Evolutionary conservation across 106 monocot species (phyloP).

Genomic region (Dendrobium catenatum): DNA sequence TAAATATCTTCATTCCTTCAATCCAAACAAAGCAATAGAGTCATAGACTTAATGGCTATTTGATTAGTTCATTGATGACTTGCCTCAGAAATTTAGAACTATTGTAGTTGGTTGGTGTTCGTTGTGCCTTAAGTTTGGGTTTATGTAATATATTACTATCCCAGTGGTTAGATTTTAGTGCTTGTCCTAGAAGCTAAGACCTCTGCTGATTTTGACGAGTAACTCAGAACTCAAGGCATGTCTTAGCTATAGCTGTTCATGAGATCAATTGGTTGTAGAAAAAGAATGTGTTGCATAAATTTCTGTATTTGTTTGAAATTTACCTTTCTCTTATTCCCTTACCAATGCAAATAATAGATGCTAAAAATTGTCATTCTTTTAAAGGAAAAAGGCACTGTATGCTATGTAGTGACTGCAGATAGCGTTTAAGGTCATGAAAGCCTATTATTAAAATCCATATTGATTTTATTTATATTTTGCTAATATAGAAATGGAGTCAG

Average conservation of each 20-base stretch:
- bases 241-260: background rate
- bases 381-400: background rate
- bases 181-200: too few species aligned
- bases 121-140: background rate
- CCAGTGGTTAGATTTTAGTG: background rate
- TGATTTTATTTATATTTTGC: background rate
- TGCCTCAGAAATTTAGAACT: background rate
- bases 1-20: background rate
- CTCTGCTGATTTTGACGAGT: too few species aligned
- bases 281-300: background rate
- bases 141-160: background rate
- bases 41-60: background rate
- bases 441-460: background rate
- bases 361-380: background rate
- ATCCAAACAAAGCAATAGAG: background rate
- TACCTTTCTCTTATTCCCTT: background rate
- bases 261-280: background rate
- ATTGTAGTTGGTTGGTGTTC: background rate
- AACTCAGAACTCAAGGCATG: background rate
- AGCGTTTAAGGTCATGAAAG: background rate
- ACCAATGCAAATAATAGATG: background rate
- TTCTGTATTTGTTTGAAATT: background rate
- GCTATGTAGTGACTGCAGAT: background rate
- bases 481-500: constrained; percentile 24
- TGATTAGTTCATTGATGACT: background rate